Evolutionary conservation across 2,329 filamentous ascomycete genomes (phyloP), one percentile per base, ranked within the genome.

Genomic region (Lecanicillium sp.): DNA sequence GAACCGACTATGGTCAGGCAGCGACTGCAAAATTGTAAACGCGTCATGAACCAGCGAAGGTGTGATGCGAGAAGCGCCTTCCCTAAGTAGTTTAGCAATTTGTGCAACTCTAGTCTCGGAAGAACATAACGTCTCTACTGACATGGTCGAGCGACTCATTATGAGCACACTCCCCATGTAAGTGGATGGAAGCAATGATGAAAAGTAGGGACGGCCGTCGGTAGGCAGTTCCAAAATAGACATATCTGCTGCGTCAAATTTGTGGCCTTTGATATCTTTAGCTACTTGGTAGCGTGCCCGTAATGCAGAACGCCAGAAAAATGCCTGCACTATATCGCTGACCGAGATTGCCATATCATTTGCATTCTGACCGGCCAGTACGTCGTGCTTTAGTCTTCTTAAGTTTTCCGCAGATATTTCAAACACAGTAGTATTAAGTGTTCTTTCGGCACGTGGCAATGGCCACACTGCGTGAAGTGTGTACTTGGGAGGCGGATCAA

Each of bases 321-420:
- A 59, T 1, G 62, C 62, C 42, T 64, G 58, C 2, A 64, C 45
- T 8, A 63, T 59, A 31, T 65, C 62, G 40, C 54, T 63, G 17
- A 59, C 45, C 0, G 60, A 63, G 1, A 42, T 41, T 12, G 52
- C 43, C 6, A 45, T 38, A 0, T 49, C 48, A 16, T 55, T 53
- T 3, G 51, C 45, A 12, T 48, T 44, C 0, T 48, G 45, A 28
- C 57, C 51, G 0, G 43, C 42, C 0, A 51, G 11, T 1, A 58
- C 52, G 3, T 60, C 48, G 9, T 53, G 42, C 38, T 60, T 57
- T 25, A 63, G 41, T 15, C 41, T 45, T 11, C 49, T 38, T n/a
- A 53, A 16, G 1, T 53, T 60, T 4, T 57, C 52, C 7, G 48
- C 38, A 5, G 52, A 37, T n/a, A 63, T 55, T 2, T 53, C 41